Base-by-base conservation (phyloP, 2,329 filamentous ascomycete genomes). In the Xylaria sp. region DNA sequence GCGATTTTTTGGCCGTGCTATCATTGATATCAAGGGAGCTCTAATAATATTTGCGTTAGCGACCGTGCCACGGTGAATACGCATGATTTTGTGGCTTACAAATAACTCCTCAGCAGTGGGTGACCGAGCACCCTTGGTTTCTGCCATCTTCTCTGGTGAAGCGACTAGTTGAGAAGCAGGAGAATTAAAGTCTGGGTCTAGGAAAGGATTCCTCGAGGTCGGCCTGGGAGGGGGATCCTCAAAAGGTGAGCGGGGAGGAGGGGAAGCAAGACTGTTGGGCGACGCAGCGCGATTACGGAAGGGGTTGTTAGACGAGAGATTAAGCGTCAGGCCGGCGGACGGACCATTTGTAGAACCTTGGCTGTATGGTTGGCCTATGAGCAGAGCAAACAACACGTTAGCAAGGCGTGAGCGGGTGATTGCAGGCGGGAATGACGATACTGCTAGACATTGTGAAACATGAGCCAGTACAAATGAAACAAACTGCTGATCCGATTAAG, bases 231-330 rank as follows among this genome's bases (percentile, higher is more conserved):
- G 82, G 72, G 83, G 84, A 80, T 89, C 87, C 81, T 89, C 88
- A 78, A 89, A 89, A 70, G 87, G 89, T 72, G 87, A 90, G 71
- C 81, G 81, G 74, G 82, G 83, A 69, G 75, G 75, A 23, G 79
- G 82, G 77, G 75, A 77, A 72, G 76, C 83, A 76, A 77, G 76
- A 73, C 70, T 78, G 70, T 73, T 78, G 77, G 88, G 90, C 72
- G 91, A 92, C 46, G 85, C 84, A 72, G 90, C 89, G 77, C 91
- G 89, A 81, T 93, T 93, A 83, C 92, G 90, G 77, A 89, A 94
- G 71, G 92, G 92, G 79, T 94, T 94, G 86, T 94, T 94, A 80
- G 92, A 94, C 80, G 90, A 90, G 77, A 94, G 87, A 81, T 90
- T 91, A 79, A 91, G 83, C 64, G 87, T 84, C 78, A 91, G 84